Percentiles rank a stretch among this genome's conserved stretches.
Conservation (phyloP, 2,329 filamentous ascomycete species). For the Samsoniella hepiali region DNA sequence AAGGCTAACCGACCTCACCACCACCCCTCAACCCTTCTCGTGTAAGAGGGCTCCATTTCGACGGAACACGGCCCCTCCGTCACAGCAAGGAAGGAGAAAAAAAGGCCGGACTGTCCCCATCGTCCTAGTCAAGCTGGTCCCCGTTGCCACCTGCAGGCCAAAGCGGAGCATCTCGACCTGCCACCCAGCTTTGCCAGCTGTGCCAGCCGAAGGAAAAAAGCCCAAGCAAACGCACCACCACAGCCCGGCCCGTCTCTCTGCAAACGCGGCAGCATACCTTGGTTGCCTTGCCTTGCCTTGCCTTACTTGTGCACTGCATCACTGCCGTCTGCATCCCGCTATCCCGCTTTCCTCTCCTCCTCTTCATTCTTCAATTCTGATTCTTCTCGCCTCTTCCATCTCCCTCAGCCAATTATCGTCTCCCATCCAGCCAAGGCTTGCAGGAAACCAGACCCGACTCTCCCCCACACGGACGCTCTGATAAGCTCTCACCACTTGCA, state of each 20-base stretch:
- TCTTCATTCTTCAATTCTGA: neutral
- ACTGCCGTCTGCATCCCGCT: neutral
- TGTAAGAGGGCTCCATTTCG: conserved; percentile 13
- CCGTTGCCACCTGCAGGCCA: conserved; percentile 4
- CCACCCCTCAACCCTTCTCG: neutral
- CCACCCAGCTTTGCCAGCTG: neutral
- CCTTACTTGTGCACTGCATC: conserved; percentile 1
- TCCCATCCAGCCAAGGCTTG: neutral
- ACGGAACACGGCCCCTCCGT: conserved; percentile 12
- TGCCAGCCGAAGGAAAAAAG: neutral
- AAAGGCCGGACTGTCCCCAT: conserved; percentile 2
- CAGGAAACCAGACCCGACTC: neutral
- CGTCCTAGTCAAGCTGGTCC: neutral
- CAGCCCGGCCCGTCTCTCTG: neutral
- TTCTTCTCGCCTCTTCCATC: neutral
- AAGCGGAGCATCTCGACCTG: conserved; percentile 11
- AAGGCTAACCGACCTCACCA: neutral
- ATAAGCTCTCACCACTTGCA: conserved; percentile 7
- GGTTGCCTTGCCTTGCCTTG: neutral
- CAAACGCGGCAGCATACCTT: conserved; percentile 6
- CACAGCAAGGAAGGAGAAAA: neutral
- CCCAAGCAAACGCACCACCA: neutral
- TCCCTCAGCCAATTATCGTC: conserved; percentile 1
- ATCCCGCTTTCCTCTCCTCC: neutral
- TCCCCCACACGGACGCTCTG: conserved; percentile 10